These are phyloP conservation scores for Globisporangium recalcitrans DNA, from an alignment of 352 stramenopile genomes.

Conservation along the genomic window DNA sequence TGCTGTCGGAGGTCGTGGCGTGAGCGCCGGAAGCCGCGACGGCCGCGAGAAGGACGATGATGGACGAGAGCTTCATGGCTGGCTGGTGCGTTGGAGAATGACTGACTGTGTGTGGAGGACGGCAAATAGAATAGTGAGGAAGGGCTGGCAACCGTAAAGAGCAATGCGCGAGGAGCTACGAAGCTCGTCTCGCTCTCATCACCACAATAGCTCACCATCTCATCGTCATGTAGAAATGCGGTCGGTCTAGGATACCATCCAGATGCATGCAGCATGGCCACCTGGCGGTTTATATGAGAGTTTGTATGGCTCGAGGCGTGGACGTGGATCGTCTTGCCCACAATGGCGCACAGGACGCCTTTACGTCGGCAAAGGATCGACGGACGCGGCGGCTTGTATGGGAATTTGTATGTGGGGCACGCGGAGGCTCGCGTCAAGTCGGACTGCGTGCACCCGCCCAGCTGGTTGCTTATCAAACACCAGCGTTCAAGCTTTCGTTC, in stretches of 20 bases:
- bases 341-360: not conserved
- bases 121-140: conserved; percentile 9
- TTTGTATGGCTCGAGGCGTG: not conserved
- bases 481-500: conserved; percentile 3
- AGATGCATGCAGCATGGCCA: not conserved
- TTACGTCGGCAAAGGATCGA: conserved; percentile 5
- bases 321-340: not conserved
- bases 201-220: not conserved
- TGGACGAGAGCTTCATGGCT: conserved; percentile 18
- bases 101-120: conserved; percentile 5
- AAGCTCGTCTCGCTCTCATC: not conserved
- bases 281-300: not conserved
- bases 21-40: not conserved
- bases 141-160: not conserved
- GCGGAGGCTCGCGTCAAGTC: not conserved
- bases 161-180: conserved; percentile 1
- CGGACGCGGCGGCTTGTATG: not conserved
- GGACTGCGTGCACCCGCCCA: conserved; percentile 5
- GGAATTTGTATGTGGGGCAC: not conserved
- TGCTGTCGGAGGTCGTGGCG: not conserved
- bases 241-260: not conserved
- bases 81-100: not conserved
- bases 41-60: conserved; percentile 6
- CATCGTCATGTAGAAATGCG: not conserved
- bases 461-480: conserved; percentile 6